These are phyloP conservation scores for Friedmanniomyces endolithicus DNA, from an alignment of 495 filamentous ascomycete species.

Conservation along the genomic window DNA sequence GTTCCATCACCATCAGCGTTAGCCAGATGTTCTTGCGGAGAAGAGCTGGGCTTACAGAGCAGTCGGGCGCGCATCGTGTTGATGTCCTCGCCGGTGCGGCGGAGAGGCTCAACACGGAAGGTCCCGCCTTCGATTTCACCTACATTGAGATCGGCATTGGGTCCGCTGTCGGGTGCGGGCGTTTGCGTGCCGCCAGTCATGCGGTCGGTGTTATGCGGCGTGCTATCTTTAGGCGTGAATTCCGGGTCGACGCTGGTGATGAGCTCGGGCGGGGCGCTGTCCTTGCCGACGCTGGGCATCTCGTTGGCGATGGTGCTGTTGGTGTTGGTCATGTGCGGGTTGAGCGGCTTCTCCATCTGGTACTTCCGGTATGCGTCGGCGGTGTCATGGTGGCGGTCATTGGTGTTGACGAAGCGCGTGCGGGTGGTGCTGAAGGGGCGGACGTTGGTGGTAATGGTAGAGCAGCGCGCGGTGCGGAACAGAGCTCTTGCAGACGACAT, in stretches of 20 bases:
- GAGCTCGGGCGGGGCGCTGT: conserved; percentile 49
- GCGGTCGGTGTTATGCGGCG: conserved; percentile 42
- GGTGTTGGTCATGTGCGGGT: conserved; percentile 51
- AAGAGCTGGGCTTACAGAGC: conserved; percentile 54
- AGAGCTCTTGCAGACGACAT: neutral
- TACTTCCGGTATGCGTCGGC: conserved; percentile 39
- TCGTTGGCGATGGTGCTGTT: conserved; percentile 51
- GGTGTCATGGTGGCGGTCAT: conserved; percentile 27
- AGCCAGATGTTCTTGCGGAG: neutral
- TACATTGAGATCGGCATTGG: conserved; percentile 62
- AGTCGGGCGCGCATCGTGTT: conserved; percentile 78
- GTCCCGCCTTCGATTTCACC: conserved; percentile 82
- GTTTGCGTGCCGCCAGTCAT: conserved; percentile 51
- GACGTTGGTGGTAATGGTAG: conserved; percentile 2
- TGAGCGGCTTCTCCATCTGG: conserved; percentile 45
- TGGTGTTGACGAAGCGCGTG: conserved; percentile 8
- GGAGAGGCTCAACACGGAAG: conserved; percentile 81
- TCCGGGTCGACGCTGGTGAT: conserved; percentile 44
- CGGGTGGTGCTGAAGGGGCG: conserved; percentile 15
- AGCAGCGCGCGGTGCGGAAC: neutral
- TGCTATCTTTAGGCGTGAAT: conserved; percentile 46
- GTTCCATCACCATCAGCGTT: conserved; percentile 6
- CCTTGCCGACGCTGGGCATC: conserved; percentile 46
- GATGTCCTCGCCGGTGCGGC: conserved; percentile 65
- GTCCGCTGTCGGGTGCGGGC: conserved; percentile 33